Percentiles rank a stretch among this genome's conserved stretches.
Conservation (phyloP, 805 yeast species). For the Saturnispora besseyi region DNA sequence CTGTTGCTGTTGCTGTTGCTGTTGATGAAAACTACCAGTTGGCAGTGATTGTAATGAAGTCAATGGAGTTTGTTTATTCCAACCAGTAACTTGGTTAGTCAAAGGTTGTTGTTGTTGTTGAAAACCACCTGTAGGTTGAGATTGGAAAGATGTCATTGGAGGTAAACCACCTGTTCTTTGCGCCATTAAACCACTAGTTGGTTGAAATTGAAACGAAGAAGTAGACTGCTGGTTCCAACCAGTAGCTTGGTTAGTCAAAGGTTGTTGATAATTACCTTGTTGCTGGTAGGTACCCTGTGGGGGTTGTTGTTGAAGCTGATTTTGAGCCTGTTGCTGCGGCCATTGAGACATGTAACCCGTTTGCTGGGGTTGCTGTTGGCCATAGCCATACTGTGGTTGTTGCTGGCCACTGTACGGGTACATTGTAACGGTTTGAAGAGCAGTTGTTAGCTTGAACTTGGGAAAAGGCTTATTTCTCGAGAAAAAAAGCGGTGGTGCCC, state of each 20-base stretch:
- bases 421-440: slow-evolving; percentile 10
- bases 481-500: not conserved
- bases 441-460: not conserved
- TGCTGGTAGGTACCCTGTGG: slow-evolving; percentile 2
- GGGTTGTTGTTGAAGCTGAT: slow-evolving; percentile 12
- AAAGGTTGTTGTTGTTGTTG: slow-evolving; percentile 15
- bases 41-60: slow-evolving; percentile 15
- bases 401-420: slow-evolving; percentile 22
- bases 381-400: slow-evolving; percentile 20
- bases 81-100: slow-evolving; percentile 34
- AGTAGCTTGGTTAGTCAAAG: slow-evolving; percentile 29
- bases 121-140: slow-evolving; percentile 22
- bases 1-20: not conserved
- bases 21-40: slow-evolving; percentile 21
- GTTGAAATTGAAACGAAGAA: slow-evolving; percentile 22
- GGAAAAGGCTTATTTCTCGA: not conserved
- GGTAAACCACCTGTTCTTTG: slow-evolving; percentile 12
- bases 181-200: slow-evolving; percentile 11
- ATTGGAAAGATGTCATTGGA: slow-evolving; percentile 9
- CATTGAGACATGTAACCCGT: slow-evolving; percentile 21
- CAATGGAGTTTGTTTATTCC: slow-evolving; percentile 16
- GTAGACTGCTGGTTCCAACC: slow-evolving; percentile 28
- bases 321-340: slow-evolving; percentile 15
- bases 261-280: slow-evolving; percentile 2
- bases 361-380: slow-evolving; percentile 11